A percentile compares a stretch with the other conserved stretches of the same genome.
Evolutionary conservation across 2,329 filamentous ascomycete species (phyloP).

Genomic region (Parasarocladium wereldwijsianum): DNA sequence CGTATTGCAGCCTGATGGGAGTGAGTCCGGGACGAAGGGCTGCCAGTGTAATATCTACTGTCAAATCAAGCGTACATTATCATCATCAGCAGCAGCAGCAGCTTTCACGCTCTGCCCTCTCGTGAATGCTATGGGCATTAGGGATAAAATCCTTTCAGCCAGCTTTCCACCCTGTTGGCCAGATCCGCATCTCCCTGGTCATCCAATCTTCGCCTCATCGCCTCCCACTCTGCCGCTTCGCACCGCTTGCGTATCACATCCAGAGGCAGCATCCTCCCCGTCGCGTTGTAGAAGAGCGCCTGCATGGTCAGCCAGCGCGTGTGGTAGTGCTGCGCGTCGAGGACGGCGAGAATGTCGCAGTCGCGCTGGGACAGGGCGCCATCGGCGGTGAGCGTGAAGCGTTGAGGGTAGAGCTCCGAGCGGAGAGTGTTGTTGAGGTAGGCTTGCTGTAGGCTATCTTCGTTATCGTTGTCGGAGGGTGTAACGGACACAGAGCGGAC

Average conservation of each 20-base stretch:
- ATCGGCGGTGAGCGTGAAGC: conserved; percentile 9
- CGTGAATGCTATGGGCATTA: too few relatives aligned
- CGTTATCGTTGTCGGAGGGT: conserved; percentile 7
- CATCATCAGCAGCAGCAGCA: too few relatives aligned
- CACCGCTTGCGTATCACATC: conserved; percentile 20
- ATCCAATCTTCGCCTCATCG: conserved; percentile 2
- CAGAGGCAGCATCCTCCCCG: conserved; percentile 24
- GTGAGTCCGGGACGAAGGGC: too few relatives aligned
- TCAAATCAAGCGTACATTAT: too few relatives aligned
- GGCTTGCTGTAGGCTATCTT: conserved; percentile 4
- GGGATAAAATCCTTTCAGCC: conserved; percentile 8
- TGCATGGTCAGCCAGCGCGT: conserved; percentile 27
- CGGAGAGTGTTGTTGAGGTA: conserved; percentile 19
- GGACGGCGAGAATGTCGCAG: conserved; percentile 19
- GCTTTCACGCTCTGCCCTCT: too few relatives aligned
- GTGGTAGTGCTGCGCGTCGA: conserved; percentile 17
- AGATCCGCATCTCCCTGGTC: conserved; percentile 1
- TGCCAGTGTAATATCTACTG: too few relatives aligned
- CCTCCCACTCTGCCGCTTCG: conserved; percentile 13
- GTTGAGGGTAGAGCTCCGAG: conserved; percentile 15
- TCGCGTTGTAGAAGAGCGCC: conserved; percentile 27
- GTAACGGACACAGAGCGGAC: conserved; percentile 10
- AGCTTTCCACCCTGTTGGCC: conserved; percentile 9
- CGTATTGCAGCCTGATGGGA: too few relatives aligned
- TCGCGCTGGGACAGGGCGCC: conserved; percentile 15